These are phyloP conservation scores for Starmerella geochares DNA, from an alignment of 805 yeast species.

Conservation along the genomic window DNA sequence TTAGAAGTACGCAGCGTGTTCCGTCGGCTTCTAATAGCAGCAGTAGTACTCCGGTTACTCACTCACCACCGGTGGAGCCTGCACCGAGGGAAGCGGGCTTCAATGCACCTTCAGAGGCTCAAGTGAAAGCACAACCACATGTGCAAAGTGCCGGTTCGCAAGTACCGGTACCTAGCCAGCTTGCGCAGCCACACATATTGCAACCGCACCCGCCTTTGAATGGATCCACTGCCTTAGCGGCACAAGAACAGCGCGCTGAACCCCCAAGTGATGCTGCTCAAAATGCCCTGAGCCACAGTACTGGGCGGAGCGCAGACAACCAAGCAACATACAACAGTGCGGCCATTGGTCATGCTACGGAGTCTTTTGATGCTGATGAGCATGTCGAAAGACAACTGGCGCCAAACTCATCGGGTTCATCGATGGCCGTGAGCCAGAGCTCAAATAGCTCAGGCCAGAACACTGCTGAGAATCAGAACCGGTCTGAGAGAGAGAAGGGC, in stretches of 20 bases:
- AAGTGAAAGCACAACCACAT: slow-evolving; percentile 15
- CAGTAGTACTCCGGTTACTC: slow-evolving; percentile 6
- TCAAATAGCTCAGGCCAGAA: too few species aligned
- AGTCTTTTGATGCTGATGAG: neutral
- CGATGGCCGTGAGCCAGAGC: too few species aligned
- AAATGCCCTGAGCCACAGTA: neutral
- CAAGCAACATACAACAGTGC: neutral
- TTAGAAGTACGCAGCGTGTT: slow-evolving; percentile 22
- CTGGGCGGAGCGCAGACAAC: neutral
- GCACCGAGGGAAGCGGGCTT: neutral
- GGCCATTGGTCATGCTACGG: neutral
- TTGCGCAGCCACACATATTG: slow-evolving; percentile 11
- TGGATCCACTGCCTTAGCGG: slow-evolving; percentile 2
- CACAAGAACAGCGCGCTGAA: neutral
- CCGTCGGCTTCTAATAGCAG: slow-evolving; percentile 17
- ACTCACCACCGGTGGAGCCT: slow-evolving; percentile 7
- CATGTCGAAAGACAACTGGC: too few species aligned
- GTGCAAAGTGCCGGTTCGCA: slow-evolving; percentile 5
- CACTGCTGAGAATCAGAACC: too few species aligned
- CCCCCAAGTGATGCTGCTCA: neutral
- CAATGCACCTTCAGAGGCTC: slow-evolving; percentile 1
- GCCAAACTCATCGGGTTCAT: too few species aligned
- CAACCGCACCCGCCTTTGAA: neutral
- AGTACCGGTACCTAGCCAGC: neutral
- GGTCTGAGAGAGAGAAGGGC: too few species aligned